Percentiles rank a stretch among this genome's conserved stretches.
phyloP scores from a whole-genome alignment of 208 protist genomes.

The Trypanosoma cruzi region DNA sequence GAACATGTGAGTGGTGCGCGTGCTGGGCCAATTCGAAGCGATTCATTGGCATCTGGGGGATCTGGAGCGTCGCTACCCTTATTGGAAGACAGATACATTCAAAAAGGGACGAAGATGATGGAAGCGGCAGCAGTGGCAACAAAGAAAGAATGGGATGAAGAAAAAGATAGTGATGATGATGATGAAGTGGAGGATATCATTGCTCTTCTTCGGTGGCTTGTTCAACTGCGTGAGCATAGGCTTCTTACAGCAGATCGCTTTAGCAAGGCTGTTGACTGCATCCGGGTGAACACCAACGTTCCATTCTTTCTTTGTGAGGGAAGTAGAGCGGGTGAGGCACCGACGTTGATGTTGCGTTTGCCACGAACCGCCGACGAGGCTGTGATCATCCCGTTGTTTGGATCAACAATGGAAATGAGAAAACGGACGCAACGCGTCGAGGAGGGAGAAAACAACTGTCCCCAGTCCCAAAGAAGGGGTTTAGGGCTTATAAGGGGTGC shows the following conservation, averaged over 20 bases:
- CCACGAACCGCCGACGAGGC: constrained; percentile 18
- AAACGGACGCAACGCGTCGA: background rate
- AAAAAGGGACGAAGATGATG: background rate
- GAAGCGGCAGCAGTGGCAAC: background rate
- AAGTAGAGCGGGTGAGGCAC: background rate
- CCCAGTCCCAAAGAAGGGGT: background rate
- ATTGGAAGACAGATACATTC: background rate
- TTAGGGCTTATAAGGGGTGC: background rate
- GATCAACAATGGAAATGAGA: background rate
- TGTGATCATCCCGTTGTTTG: constrained; percentile 16
- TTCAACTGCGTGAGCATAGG: constrained; percentile 22
- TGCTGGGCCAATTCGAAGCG: background rate
- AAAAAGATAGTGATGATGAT: constrained; percentile 10
- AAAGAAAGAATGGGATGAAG: background rate
- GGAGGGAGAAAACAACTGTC: background rate
- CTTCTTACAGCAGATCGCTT: constrained; percentile 14
- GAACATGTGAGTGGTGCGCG: background rate
- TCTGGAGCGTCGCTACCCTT: background rate
- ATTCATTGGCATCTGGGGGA: background rate
- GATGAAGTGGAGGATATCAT: constrained; percentile 41
- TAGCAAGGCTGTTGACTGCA: constrained; percentile 11
- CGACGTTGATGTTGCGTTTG: constrained; percentile 28
- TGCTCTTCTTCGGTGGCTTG: constrained; percentile 46
- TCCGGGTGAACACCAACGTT: constrained; percentile 9
- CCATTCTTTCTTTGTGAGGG: constrained; percentile 28